A percentile compares a stretch with the other conserved stretches of the same genome.
Evolutionary conservation across 331 rosid species (phyloP).

Genomic region (Quercus phellos): DNA sequence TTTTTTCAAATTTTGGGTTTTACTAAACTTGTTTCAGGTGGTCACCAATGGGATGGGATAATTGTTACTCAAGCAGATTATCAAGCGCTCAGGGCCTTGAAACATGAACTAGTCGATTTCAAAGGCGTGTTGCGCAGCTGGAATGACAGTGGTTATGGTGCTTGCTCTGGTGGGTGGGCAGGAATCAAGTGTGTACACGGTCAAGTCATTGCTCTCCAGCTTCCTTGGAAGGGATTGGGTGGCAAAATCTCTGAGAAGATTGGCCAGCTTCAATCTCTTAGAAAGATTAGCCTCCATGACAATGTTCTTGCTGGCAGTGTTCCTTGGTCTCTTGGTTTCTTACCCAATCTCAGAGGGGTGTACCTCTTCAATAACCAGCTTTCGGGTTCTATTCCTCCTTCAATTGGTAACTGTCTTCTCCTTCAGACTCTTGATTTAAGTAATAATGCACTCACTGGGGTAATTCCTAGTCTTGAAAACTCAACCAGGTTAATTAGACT

Average conservation of each 20-base stretch:
- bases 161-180: constrained; percentile 85
- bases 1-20: constrained; percentile 29
- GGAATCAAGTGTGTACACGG: constrained; percentile 92
- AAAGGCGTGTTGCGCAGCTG: constrained; percentile 71
- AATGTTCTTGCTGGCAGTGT: constrained; percentile 56
- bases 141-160: constrained; percentile 73
- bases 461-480: constrained; percentile 56
- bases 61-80: constrained; percentile 53
- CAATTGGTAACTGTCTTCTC: constrained; percentile 65
- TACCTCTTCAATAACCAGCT: constrained; percentile 85
- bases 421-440: constrained; percentile 89
- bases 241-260: constrained; percentile 73
- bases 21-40: constrained; percentile 35
- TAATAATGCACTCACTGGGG: constrained; percentile 59
- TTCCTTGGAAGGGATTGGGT: constrained; percentile 86
- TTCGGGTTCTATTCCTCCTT: constrained; percentile 77
- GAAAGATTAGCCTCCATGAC: constrained; percentile 78
- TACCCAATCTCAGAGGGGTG: constrained; percentile 82
- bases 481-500: constrained; percentile 63
- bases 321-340: constrained; percentile 65
- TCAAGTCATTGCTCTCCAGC: constrained; percentile 83
- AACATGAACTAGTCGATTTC: constrained; percentile 52
- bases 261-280: constrained; percentile 67
- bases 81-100: constrained; percentile 64
- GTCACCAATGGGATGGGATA: constrained; percentile 55